Evolutionary conservation across 495 filamentous ascomycete species (phyloP), one percentile per base, ranked within the genome.

Genomic region (Penicillium waksmanii): DNA sequence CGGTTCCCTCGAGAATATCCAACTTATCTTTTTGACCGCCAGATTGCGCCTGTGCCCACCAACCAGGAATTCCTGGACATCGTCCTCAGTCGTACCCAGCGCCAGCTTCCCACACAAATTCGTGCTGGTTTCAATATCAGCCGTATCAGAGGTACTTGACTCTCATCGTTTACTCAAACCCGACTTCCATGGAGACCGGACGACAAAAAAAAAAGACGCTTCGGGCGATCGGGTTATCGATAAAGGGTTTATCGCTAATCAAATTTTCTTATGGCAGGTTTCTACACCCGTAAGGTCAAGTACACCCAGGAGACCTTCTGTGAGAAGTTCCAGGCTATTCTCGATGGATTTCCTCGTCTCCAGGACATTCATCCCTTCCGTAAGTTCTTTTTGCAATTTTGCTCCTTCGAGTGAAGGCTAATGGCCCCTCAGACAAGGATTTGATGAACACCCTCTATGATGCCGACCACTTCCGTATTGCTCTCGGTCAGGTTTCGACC

Each of bases 221-320:
- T 17, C 42, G 42, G 46, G 46, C 21, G 46, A 48, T 48, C 21
- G 46, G 46, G 21, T 48, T 48, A 48, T 48, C 46, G 46, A 48
- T 48, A 48, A 48, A 48, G 19, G 19, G 9, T 27, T 27, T 27
- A 48, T 48, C 46, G 60, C 70, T 74, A 60, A 74, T 65, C 58
- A 51, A 72, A 65, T 57, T 60, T 71, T 57, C 64, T 56, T 40
- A 31, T 40, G 36, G 54, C 63, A 88, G 91, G 87, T 56, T 97
- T 97, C 81, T 97, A 97, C 72, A 96, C 93, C 58, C 85, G 95
- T 72, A 98, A 98, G 77, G 95, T 98, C 83, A 98, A 98, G 74
- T 98, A 90, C 73, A 98, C 95, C n/a, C 87, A 94, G 69, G 93
- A 97, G 77, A 97, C 95, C 43, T 97, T 97, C 75, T 85, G 86